Evolutionary conservation across 2,329 filamentous ascomycete genomes (phyloP).

Genomic region (Fusarium tuaranense): DNA sequence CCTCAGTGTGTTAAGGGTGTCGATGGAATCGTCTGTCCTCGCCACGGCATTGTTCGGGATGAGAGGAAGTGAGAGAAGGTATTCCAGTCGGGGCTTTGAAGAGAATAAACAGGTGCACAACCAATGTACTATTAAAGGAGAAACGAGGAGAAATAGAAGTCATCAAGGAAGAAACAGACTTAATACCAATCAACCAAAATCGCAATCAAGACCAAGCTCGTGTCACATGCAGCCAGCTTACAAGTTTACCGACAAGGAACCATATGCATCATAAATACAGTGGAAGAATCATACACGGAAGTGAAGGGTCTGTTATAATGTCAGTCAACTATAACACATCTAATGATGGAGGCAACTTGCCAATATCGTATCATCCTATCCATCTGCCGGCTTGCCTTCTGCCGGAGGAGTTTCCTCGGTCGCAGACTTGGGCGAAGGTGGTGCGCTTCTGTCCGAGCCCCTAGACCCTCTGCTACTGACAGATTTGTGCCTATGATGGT

Average conservation of each 20-base stretch:
- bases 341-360: not conserved
- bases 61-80: not conserved
- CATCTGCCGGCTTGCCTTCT: slow-evolving; percentile 29
- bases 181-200: not conserved
- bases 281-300: slow-evolving; percentile 22
- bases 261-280: slow-evolving; percentile 20
- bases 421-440: slow-evolving; percentile 21
- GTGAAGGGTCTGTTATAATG: not conserved
- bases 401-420: slow-evolving; percentile 27
- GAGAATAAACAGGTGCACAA: not conserved
- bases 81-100: not conserved
- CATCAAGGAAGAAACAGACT: slow-evolving; percentile 1
- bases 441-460: slow-evolving; percentile 40
- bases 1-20: not conserved
- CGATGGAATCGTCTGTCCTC: not conserved
- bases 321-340: slow-evolving; percentile 4
- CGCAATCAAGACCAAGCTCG: not conserved
- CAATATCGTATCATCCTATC: slow-evolving; percentile 1
- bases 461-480: slow-evolving; percentile 50
- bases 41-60: not conserved
- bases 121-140: not conserved
- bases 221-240: not conserved
- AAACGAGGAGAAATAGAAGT: not conserved
- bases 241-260: not conserved
- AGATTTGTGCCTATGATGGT: slow-evolving; percentile 41